Evolutionary conservation across 2,329 filamentous ascomycete species (phyloP), one percentile per base, ranked within the genome.

Genomic region (Coniochaeta sp.): DNA sequence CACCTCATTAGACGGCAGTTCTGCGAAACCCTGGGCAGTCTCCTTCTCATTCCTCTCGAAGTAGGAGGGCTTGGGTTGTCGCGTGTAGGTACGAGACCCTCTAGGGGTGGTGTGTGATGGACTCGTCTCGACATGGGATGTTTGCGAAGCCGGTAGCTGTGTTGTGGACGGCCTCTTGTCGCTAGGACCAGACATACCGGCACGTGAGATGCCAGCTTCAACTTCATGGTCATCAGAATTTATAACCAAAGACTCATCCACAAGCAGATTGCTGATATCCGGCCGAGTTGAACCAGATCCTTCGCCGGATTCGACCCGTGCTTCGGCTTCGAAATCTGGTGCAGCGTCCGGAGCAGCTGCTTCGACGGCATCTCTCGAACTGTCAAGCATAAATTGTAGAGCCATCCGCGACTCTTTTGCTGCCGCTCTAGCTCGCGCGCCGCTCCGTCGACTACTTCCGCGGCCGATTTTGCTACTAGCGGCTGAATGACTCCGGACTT

Each of bases 51-150:
- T 55, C 12, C 44, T 57, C 34, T 44, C 19, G 22, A 60, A 61
- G 44, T 61, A 62, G 4, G 63, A 57, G 8, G 16, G 24, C 60
- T 65, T 64, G 1, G 61, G 31, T 55, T 64, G 64, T 33, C 60
- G 63, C 8, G 44, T 31, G 52, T 52, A 58, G 34, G 26, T 58
- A 14, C 56, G 56, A 12, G 56, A 26, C 5, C 9, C 14, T 24
- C 54, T 34, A 7, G 31, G 31, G 6, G 54, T 52, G 12, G 22
- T 16, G 9, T 22, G 47, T 31, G 47, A 11, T n/a, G 47, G 31
- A 17, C 43, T 47, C 19, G 7, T 12, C 11, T 47, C 7, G 22
- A 47, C 43, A 24, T 17, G 43, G 19, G 43, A 19, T 2, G 24
- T 52, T 24, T 28, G 47, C 26, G 47, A 6, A 17, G 47, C 26